Percentiles rank a stretch among this genome's conserved stretches.
Evolutionary conservation across 2,329 filamentous ascomycete species (phyloP).

Genomic region (Leptoxyphium fumago): DNA sequence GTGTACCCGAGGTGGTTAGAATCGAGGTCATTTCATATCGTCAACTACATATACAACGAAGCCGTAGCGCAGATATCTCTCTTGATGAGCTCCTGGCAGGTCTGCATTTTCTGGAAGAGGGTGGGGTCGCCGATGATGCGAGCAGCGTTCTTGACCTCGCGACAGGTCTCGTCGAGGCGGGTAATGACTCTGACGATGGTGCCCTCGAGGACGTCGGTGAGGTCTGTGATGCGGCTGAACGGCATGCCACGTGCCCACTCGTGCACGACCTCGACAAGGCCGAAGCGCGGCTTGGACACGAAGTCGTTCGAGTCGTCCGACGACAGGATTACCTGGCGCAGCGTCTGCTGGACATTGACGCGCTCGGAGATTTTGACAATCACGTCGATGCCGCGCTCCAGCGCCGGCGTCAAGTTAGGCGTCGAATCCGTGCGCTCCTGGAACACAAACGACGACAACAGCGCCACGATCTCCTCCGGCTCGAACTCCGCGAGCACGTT

Average conservation of each 20-base stretch:
- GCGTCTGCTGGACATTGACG: slow-evolving; percentile 76
- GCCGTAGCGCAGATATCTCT: slow-evolving; percentile 85
- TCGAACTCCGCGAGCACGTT: slow-evolving; percentile 93
- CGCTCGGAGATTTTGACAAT: slow-evolving; percentile 87
- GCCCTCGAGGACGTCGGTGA: slow-evolving; percentile 93
- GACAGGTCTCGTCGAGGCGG: slow-evolving; percentile 83
- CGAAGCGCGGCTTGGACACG: slow-evolving; percentile 72
- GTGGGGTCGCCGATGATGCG: slow-evolving; percentile 88
- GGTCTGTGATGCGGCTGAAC: slow-evolving; percentile 90
- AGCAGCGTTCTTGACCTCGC: slow-evolving; percentile 94
- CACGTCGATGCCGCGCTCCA: slow-evolving; percentile 68
- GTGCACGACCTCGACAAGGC: slow-evolving; percentile 92
- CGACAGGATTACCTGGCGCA: slow-evolving; percentile 82
- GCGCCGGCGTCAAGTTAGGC: slow-evolving; percentile 64
- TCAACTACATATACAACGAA: slow-evolving; percentile 68
- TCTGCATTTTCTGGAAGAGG: slow-evolving; percentile 91
- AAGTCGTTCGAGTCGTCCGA: slow-evolving; percentile 89
- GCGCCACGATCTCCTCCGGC: slow-evolving; percentile 86
- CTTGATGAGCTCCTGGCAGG: slow-evolving; percentile 95
- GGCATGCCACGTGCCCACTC: slow-evolving; percentile 98
- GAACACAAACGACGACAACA: slow-evolving; percentile 91
- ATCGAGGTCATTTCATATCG: too few species aligned
- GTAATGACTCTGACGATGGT: slow-evolving; percentile 95
- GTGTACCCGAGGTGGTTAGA: too few species aligned
- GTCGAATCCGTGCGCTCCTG: slow-evolving; percentile 83